Conservation (phyloP, 768 basidiomycete species). For the Gloeophyllum trabeum region DNA sequence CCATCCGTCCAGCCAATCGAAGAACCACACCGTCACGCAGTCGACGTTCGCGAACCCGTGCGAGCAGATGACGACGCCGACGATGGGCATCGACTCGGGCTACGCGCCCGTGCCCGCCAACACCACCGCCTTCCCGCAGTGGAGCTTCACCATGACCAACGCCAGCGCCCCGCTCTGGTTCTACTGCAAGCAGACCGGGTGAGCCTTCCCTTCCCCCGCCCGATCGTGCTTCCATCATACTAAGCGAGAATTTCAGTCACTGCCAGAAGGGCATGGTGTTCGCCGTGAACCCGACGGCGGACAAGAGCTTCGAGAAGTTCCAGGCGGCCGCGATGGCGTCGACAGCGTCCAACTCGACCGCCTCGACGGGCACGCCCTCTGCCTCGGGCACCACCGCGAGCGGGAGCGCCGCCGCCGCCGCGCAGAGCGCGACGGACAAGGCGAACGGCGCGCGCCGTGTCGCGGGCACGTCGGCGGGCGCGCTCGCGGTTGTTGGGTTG, state of each 20-base stretch:
- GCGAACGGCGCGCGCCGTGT: constrained; percentile 17
- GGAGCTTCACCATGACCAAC: constrained; percentile 35
- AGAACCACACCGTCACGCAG: constrained; percentile 44
- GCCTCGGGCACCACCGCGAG: constrained; percentile 10
- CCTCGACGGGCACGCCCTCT: constrained; percentile 3
- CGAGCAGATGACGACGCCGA: constrained; percentile 20
- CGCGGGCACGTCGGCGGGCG: constrained; percentile 21
- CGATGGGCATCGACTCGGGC: constrained; percentile 37
- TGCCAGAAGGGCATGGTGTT: constrained; percentile 52
- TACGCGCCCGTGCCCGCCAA: constrained; percentile 27
- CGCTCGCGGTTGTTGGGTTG: constrained; percentile 10
- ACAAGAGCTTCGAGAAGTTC: constrained; percentile 37
- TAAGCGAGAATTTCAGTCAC: constrained; percentile 24
- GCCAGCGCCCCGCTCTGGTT: constrained; percentile 46
- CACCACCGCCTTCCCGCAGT: constrained; percentile 25
- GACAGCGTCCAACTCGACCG: constrained; percentile 11
- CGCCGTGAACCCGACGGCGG: constrained; percentile 37
- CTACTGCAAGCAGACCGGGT: constrained; percentile 40
- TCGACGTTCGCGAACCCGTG: constrained; percentile 50
- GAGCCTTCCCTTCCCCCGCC: constrained; percentile 2
- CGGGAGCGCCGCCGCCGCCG: constrained; percentile 12
- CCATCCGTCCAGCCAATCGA: constrained; percentile 8
- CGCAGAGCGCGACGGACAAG: constrained; percentile 6
- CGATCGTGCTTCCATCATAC: constrained; percentile 1
- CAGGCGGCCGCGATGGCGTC: constrained; percentile 19